phyloP scores from a whole-genome alignment of 2,329 filamentous ascomycete genomes.

The Gliomastix tumulicola region DNA sequence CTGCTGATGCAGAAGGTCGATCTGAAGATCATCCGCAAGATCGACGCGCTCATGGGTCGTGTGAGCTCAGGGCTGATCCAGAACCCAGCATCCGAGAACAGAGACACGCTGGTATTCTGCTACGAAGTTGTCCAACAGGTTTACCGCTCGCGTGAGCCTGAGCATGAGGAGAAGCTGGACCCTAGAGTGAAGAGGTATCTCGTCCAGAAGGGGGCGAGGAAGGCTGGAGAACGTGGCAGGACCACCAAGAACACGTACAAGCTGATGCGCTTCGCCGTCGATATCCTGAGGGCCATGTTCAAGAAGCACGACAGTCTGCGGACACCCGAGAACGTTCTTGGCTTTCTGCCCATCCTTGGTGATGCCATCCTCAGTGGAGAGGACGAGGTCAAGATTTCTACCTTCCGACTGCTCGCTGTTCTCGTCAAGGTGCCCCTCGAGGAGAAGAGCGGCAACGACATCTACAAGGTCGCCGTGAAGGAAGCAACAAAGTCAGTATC shows the following conservation, averaged over 20 bases:
- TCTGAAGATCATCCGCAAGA: conserved; percentile 75
- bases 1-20: conserved; percentile 81
- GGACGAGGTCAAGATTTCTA: conserved; percentile 87
- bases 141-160: conserved; percentile 56
- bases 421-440: conserved; percentile 79
- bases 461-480: conserved; percentile 71
- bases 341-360: conserved; percentile 83
- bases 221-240: conserved; percentile 61
- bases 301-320: conserved; percentile 79
- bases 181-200: conserved; percentile 66
- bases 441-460: conserved; percentile 56
- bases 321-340: conserved; percentile 70
- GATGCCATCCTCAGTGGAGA: conserved; percentile 79
- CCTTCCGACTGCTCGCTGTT: conserved; percentile 76
- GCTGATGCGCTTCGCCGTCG: conserved; percentile 78
- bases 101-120: conserved; percentile 86
- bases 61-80: conserved; percentile 77
- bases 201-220: conserved; percentile 72
- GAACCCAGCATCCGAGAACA: conserved; percentile 71
- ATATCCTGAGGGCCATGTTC: conserved; percentile 77
- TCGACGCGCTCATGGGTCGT: conserved; percentile 79
- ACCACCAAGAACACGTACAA: conserved; percentile 82
- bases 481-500: conserved; percentile 81
- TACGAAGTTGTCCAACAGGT: conserved; percentile 89
- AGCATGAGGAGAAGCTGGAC: conserved; percentile 48